A percentile compares a stretch with the other conserved stretches of the same genome.
These are phyloP conservation scores for Suhomyces bokatorum DNA, from an alignment of 1,139 yeast genomes.

Conservation along the genomic window DNA sequence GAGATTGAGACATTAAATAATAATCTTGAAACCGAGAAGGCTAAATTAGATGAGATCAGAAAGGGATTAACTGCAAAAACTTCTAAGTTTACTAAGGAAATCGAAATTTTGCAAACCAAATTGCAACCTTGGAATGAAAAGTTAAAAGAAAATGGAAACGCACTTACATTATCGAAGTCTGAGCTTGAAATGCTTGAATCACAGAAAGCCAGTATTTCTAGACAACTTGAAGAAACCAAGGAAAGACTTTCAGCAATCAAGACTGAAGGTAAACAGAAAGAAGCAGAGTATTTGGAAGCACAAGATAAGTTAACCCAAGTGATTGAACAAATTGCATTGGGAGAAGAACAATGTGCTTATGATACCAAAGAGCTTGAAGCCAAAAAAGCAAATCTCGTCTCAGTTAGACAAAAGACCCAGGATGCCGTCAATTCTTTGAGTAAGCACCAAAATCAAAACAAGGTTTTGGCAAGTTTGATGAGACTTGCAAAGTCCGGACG, in stretches of 20 bases:
- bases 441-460: constrained; percentile 64
- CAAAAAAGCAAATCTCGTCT: constrained; percentile 55
- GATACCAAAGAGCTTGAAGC: constrained; percentile 51
- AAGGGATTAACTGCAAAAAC: constrained; percentile 72
- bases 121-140: constrained; percentile 84
- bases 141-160: constrained; percentile 64
- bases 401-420: constrained; percentile 59
- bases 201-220: constrained; percentile 44
- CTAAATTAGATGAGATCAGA: constrained; percentile 61
- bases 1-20: constrained; percentile 49
- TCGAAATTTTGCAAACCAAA: constrained; percentile 61
- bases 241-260: constrained; percentile 49
- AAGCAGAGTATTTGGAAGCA: constrained; percentile 42
- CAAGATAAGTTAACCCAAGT: constrained; percentile 50
- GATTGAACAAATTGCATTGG: constrained; percentile 54
- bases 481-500: constrained; percentile 80
- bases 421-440: constrained; percentile 64
- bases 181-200: constrained; percentile 61
- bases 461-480: constrained; percentile 68
- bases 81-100: constrained; percentile 58
- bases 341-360: constrained; percentile 55
- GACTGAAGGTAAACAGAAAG: constrained; percentile 55
- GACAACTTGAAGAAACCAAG: constrained; percentile 50
- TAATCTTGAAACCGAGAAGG: constrained; percentile 54
- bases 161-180: constrained; percentile 63